A percentile compares a stretch with the other conserved stretches of the same genome.
These are phyloP conservation scores for Epichloe festucae DNA, from an alignment of 2,329 filamentous ascomycete genomes.

Conservation along the genomic window DNA sequence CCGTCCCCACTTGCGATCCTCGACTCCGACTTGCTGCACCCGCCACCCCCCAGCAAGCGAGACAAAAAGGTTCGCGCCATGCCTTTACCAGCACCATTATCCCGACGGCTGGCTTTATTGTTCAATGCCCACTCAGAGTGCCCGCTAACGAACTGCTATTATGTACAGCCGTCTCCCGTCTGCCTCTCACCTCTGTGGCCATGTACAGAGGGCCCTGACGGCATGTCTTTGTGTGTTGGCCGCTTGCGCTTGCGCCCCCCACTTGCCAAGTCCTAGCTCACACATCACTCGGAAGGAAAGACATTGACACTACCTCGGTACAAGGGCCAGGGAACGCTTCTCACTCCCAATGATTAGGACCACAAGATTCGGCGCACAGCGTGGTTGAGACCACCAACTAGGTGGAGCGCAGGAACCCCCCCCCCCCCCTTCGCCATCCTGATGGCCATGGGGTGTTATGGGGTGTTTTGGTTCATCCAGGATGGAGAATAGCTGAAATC, in stretches of 20 bases:
- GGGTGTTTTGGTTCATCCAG: constrained; percentile 5
- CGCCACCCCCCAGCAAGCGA: constrained; percentile 4
- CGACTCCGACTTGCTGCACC: background rate
- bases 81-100: constrained; percentile 3
- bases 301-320: background rate
- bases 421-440: background rate
- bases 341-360: background rate
- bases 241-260: background rate
- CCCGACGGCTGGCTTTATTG: constrained; percentile 5
- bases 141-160: background rate
- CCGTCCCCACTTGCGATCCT: constrained; percentile 1
- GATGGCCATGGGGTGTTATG: constrained; percentile 1
- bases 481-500: constrained; percentile 6
- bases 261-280: background rate
- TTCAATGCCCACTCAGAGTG: background rate
- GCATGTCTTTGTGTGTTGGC: constrained; percentile 4
- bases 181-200: background rate
- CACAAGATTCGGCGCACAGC: background rate
- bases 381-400: background rate
- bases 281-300: background rate
- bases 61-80: constrained; percentile 5
- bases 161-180: background rate
- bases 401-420: background rate
- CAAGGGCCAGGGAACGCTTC: background rate
- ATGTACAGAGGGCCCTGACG: constrained; percentile 3